Evolutionary conservation across 345 rosid genomes (phyloP), one percentile per base, ranked within the genome.

Genomic region (Corymbia maculata): DNA sequence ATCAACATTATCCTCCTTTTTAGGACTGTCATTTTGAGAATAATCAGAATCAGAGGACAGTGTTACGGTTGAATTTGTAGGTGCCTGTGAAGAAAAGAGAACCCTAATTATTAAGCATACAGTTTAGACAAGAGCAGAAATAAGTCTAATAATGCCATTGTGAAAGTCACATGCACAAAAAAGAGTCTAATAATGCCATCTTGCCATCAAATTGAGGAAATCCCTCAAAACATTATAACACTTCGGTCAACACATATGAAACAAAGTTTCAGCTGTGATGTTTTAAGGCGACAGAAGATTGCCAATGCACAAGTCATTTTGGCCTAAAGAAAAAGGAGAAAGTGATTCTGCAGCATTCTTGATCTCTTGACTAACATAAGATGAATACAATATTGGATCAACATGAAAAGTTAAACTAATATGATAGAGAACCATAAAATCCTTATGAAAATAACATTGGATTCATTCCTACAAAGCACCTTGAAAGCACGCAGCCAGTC

Each of bases 401-500:
- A 9, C 51, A 59, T 28, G 4, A 86, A 3, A 30, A 28, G 49
- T 22, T 26, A 45, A 86, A 22, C 8, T 0, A 47, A 30, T 24
- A 86, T 61, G 44, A 50, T 36, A 42, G 79, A 24, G 53, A n/a
- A 57, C 79, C n/a, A 2, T 50, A 44, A 59, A 45, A 57, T 59
- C 22, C 16, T 59, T 2, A 85, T 26, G 53, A 85, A 50, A 9
- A 49, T 50, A n/a, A 75, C 42, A 75, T 85, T 75, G 28, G 14
- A 75, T 2, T 75, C 26, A 75, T 19, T 75, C 2, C 49, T 19
- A 75, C 0, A 47, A 5, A 2, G 86, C 16, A 97, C 98, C 98
- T 94, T 92, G 88, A 91, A 97, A 88, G 94, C 91, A 36, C 93
- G 95, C 57, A 95, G 93, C 99, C 97, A 97, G 86, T 97, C 97